phyloP scores from a whole-genome alignment of 2,329 filamentous ascomycete species.

The Botrytis fabae region DNA sequence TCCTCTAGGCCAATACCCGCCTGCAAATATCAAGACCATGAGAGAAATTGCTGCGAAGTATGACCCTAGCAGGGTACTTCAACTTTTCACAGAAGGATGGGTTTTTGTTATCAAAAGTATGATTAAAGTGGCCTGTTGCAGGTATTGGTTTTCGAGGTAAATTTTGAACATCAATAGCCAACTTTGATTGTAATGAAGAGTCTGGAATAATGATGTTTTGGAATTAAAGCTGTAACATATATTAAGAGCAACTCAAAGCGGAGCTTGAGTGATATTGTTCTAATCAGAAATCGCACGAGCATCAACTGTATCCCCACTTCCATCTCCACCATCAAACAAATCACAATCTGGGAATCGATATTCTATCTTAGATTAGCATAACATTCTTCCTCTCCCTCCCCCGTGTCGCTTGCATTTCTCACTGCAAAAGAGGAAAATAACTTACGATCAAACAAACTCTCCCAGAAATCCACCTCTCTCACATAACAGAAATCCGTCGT shows the following conservation, averaged over 20 bases:
- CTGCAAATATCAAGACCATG: background rate
- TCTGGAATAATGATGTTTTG: background rate
- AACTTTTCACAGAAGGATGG: conserved; percentile 10
- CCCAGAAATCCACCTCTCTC: conserved; percentile 29
- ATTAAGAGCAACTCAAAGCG: background rate
- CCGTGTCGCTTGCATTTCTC: too few species aligned
- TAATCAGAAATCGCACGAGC: background rate
- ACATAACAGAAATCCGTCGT: conserved; percentile 34
- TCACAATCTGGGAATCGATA: conserved; percentile 14
- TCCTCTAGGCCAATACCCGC: background rate
- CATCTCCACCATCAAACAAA: conserved; percentile 2
- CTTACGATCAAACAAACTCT: conserved; percentile 31
- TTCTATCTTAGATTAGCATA: background rate
- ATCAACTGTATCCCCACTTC: background rate
- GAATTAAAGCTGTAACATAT: background rate
- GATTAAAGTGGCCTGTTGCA: background rate
- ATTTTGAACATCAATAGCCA: background rate
- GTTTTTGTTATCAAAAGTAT: background rate
- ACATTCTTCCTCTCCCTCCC: background rate
- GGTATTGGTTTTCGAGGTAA: background rate
- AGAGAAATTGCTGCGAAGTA: background rate
- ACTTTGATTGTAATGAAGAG: background rate
- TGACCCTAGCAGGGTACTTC: background rate
- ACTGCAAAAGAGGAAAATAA: background rate
- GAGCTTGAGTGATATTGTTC: background rate